phyloP scores from a whole-genome alignment of 2,329 filamentous ascomycete genomes.

The Phaeoacremonium minimum region DNA sequence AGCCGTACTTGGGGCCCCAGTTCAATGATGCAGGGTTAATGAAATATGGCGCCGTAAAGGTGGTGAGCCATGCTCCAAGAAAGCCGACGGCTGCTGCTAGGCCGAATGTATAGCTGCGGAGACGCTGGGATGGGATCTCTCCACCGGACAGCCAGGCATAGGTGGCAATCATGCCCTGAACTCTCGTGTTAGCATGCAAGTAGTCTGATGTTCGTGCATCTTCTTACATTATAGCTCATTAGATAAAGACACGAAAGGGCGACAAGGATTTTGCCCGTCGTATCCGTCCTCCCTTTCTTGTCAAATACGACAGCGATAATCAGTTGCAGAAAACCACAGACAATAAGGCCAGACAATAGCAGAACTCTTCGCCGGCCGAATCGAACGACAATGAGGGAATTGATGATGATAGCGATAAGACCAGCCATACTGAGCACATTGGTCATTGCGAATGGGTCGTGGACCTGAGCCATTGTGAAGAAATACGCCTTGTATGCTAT shows the following conservation, averaged over 20 bases:
- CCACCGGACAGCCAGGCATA: slow-evolving; percentile 49
- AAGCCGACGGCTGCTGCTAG: slow-evolving; percentile 42
- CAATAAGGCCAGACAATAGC: slow-evolving; percentile 37
- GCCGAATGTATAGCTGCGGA: slow-evolving; percentile 48
- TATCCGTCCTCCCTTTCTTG: slow-evolving; percentile 21
- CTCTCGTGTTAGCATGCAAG: neutral
- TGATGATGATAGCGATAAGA: slow-evolving; percentile 42
- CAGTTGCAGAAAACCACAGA: slow-evolving; percentile 45
- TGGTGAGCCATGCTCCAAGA: slow-evolving; percentile 44
- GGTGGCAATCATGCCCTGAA: slow-evolving; percentile 37
- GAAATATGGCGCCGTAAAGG: slow-evolving; percentile 50
- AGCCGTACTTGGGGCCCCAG: slow-evolving; percentile 48
- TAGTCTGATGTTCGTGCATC: too few species aligned
- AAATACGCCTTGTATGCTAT: slow-evolving; percentile 47
- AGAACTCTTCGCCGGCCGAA: slow-evolving; percentile 44
- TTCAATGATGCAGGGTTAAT: slow-evolving; percentile 45
- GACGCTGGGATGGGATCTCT: slow-evolving; percentile 46
- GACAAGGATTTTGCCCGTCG: slow-evolving; percentile 36
- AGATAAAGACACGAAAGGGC: slow-evolving; percentile 43
- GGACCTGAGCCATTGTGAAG: slow-evolving; percentile 47
- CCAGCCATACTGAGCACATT: slow-evolving; percentile 44
- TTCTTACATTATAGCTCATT: slow-evolving; percentile 40
- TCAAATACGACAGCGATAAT: slow-evolving; percentile 44
- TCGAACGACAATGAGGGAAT: slow-evolving; percentile 39
- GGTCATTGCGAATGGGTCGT: slow-evolving; percentile 44